These are phyloP conservation scores for Ascochyta fabae DNA, from an alignment of 2,329 filamentous ascomycete genomes.

Conservation along the genomic window DNA sequence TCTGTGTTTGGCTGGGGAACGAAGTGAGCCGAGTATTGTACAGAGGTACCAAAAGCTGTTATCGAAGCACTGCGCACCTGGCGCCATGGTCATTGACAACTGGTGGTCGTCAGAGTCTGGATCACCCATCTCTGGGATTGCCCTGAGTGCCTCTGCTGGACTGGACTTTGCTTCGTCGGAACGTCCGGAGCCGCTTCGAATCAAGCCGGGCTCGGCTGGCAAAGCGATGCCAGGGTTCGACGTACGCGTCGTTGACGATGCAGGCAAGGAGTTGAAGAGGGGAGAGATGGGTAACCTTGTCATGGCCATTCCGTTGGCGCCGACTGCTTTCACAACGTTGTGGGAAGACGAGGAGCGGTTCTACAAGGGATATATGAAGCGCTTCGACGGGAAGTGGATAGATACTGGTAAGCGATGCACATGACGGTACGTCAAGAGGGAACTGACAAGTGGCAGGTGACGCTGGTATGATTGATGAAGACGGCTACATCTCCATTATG, in stretches of 20 bases:
- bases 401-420: constrained; percentile 66
- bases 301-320: constrained; percentile 79
- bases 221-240: constrained; percentile 93
- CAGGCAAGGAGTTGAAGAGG: constrained; percentile 71
- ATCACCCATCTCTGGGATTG: constrained; percentile 70
- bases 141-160: constrained; percentile 68
- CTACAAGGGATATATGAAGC: constrained; percentile 81
- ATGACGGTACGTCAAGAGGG: not conserved
- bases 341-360: constrained; percentile 88
- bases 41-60: constrained; percentile 80
- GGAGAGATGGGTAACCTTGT: constrained; percentile 93
- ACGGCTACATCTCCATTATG: constrained; percentile 71
- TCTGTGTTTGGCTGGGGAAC: constrained; percentile 86
- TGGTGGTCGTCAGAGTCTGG: constrained; percentile 78
- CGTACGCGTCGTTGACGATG: constrained; percentile 81
- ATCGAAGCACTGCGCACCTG: constrained; percentile 66
- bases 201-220: constrained; percentile 86
- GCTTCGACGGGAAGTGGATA: constrained; percentile 82
- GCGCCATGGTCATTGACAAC: constrained; percentile 71
- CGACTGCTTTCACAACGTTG: constrained; percentile 83
- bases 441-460: constrained; percentile 59
- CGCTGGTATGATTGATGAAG: constrained; percentile 81
- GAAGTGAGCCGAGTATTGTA: constrained; percentile 86
- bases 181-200: constrained; percentile 58
- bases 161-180: constrained; percentile 56